Evolutionary conservation across 306 rosid species (phyloP), one percentile per base, ranked within the genome.

Genomic region (Dryas alaskensis): DNA sequence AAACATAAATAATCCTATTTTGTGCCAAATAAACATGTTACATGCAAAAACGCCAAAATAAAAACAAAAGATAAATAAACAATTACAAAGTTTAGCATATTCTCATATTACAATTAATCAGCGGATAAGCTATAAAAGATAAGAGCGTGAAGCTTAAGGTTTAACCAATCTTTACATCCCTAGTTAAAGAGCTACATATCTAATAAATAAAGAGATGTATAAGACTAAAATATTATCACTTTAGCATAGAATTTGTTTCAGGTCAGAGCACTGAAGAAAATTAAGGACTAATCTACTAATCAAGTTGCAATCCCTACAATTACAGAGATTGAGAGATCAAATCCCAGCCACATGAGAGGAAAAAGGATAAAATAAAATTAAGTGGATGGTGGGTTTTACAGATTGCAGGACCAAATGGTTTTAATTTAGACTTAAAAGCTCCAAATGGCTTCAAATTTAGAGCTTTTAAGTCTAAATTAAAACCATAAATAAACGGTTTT

Each of bases 141-240:
- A 70, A 55, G 74, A 25, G n/a, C 47, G 7, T 53, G 70, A 75
- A 50, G 76, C 70, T 42, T 39, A 75, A 51, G 73, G 14, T 10
- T 14, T 25, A 25, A n/a, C 55, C 69, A 81, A 62, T 77, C 70
- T 44, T 77, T 10, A 62, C 49, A 52, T 52, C 69, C 60, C 64
- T 51, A 27, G 47, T 51, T 39, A 67, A 76, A 50, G 57, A n/a
- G 19, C 40, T 17, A 61, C 62, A 68, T 52, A 27, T 77, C 37
- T 61, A 62, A 70, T 45, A 6, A 58, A 72, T 4, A 55, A 14
- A 54, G 16, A 53, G 43, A 45, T 39, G 60, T n/a, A 16, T 53
- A 46, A 9, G 40, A 53, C 31, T 42, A 13, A 25, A 14, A 76
- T 14, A 42, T 68, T n/a, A 60, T 9, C 49, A 54, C 39, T 54